phyloP scores from a whole-genome alignment of 2,329 filamentous ascomycete genomes.

The Daldinia sp. region DNA sequence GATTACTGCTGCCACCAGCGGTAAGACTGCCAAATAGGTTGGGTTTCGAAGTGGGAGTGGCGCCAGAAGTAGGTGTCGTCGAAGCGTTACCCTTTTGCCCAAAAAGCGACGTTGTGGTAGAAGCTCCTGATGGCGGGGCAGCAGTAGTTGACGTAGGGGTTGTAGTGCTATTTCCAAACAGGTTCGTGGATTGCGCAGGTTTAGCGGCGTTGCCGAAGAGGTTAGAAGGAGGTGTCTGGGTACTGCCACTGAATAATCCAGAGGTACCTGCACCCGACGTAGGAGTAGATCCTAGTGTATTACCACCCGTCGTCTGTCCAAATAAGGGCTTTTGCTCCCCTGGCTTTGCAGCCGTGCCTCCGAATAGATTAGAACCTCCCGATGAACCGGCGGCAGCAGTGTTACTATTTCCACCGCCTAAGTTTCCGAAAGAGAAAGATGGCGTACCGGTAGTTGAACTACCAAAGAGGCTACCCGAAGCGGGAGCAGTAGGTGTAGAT shows the following conservation, averaged over 20 bases:
- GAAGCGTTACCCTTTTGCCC: slow-evolving; percentile 37
- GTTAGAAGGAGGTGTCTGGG: slow-evolving; percentile 34
- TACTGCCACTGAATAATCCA: slow-evolving; percentile 41
- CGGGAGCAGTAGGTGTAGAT: slow-evolving; percentile 6
- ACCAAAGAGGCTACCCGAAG: slow-evolving; percentile 17
- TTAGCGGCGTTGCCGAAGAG: slow-evolving; percentile 45
- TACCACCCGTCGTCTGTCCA: slow-evolving; percentile 37
- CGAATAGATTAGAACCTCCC: slow-evolving; percentile 46
- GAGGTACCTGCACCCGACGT: slow-evolving; percentile 37
- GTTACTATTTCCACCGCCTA: slow-evolving; percentile 35
- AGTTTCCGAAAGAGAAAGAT: slow-evolving; percentile 53
- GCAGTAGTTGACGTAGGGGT: slow-evolving; percentile 40
- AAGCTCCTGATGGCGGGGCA: slow-evolving; percentile 36
- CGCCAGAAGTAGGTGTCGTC: slow-evolving; percentile 31
- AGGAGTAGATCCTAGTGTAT: slow-evolving; percentile 32
- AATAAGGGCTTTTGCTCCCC: slow-evolving; percentile 46
- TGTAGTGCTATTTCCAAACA: slow-evolving; percentile 47
- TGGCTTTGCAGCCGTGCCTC: slow-evolving; percentile 45
- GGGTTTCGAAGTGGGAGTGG: slow-evolving; percentile 31
- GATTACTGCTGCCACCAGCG: slow-evolving; percentile 28
- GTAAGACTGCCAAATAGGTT: slow-evolving; percentile 39
- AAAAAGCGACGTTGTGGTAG: slow-evolving; percentile 42
- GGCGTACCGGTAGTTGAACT: slow-evolving; percentile 42
- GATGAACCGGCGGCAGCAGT: slow-evolving; percentile 38
- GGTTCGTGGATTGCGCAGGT: slow-evolving; percentile 41